Evolutionary conservation across 2,329 filamentous ascomycete species (phyloP).

Genomic region (Colletotrichum sp.): DNA sequence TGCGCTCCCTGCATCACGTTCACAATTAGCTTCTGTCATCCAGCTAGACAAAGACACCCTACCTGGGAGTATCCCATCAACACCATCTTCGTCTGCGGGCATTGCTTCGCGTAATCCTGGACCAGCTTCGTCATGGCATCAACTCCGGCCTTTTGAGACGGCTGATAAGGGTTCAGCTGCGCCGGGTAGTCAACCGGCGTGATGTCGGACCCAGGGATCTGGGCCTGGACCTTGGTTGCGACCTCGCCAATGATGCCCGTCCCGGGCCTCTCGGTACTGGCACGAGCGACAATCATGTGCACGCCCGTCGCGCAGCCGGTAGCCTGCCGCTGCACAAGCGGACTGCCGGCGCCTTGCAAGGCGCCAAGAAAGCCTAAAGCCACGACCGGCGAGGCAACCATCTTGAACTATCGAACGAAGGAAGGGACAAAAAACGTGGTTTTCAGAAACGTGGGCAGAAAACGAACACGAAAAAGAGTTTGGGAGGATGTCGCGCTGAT

Average conservation of each 20-base stretch:
- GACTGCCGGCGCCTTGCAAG: not conserved
- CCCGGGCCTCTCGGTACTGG: conserved; percentile 38
- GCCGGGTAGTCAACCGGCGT: conserved; percentile 45
- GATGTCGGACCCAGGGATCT: conserved; percentile 37
- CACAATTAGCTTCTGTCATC: not conserved
- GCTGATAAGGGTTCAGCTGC: conserved; percentile 33
- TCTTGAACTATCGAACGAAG: not conserved
- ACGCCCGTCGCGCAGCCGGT: conserved; percentile 37
- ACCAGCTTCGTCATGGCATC: conserved; percentile 34
- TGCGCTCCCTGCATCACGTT: conserved; percentile 38
- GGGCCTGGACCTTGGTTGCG: conserved; percentile 33
- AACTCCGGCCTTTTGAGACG: conserved; percentile 36
- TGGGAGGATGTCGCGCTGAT: not conserved
- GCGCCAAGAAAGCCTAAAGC: conserved; percentile 11
- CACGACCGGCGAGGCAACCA: conserved; percentile 11
- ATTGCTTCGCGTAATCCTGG: conserved; percentile 36
- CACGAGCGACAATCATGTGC: conserved; percentile 45
- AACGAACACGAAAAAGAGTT: not conserved
- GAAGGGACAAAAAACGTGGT: not conserved
- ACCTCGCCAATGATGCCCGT: conserved; percentile 36
- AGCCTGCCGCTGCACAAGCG: not conserved
- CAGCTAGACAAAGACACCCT: not conserved
- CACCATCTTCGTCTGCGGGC: conserved; percentile 43
- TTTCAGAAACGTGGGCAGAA: not conserved
- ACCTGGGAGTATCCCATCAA: conserved; percentile 48